These are phyloP conservation scores for Warburgia ugandensis DNA, from an alignment of 164 flowering plant species.

Conservation along the genomic window DNA sequence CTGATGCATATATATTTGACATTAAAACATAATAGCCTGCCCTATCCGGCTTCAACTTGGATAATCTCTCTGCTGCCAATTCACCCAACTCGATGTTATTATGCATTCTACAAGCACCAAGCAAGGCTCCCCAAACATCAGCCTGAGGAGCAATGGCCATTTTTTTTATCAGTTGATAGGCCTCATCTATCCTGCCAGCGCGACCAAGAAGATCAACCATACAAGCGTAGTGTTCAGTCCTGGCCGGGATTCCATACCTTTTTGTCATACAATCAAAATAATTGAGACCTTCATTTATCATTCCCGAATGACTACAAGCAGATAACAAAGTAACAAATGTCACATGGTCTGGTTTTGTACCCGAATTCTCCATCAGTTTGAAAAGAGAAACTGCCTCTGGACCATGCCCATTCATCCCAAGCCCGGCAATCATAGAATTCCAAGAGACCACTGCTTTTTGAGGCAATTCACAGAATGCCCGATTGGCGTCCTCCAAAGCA, in stretches of 20 bases:
- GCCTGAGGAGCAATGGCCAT: constrained; percentile 21
- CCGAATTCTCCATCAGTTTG: constrained; percentile 32
- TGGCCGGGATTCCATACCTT: constrained; percentile 35
- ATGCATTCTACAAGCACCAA: constrained; percentile 59
- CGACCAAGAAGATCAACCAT: constrained; percentile 69
- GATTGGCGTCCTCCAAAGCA: constrained; percentile 52
- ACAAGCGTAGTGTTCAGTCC: constrained; percentile 53
- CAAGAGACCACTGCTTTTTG: constrained; percentile 55
- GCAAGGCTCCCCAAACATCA: constrained; percentile 43
- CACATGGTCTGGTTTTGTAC: constrained; percentile 42
- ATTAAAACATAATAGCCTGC: constrained; percentile 39
- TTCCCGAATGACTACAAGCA: constrained; percentile 72
- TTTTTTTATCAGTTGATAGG: constrained; percentile 38
- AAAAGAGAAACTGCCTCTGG: constrained; percentile 51
- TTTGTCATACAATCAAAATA: constrained; percentile 45
- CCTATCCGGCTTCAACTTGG: constrained; percentile 48
- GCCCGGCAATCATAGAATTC: constrained; percentile 76
- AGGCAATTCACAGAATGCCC: constrained; percentile 37
- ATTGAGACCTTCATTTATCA: constrained; percentile 51
- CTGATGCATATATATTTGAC: constrained; percentile 54
- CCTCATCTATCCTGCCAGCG: constrained; percentile 58
- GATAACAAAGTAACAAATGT: constrained; percentile 58
- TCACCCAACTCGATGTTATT: constrained; percentile 39
- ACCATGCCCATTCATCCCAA: constrained; percentile 63
- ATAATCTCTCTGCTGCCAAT: constrained; percentile 35